These are phyloP conservation scores for Candida chauliodis DNA, from an alignment of 805 yeast genomes.

Conservation along the genomic window DNA sequence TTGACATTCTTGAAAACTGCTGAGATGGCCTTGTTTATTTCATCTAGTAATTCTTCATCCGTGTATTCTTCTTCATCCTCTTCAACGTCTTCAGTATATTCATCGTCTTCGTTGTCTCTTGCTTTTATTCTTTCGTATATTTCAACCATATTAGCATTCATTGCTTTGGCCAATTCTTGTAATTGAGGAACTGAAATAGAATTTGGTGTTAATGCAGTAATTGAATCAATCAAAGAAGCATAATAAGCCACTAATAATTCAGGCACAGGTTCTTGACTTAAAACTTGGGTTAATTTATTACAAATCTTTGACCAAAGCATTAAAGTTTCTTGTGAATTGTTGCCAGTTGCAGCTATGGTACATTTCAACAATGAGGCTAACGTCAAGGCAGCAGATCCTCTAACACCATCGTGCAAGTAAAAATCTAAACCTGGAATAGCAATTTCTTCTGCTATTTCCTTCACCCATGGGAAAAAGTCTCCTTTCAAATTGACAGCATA, in stretches of 20 bases:
- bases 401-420: constrained; percentile 89
- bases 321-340: constrained; percentile 57
- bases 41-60: constrained; percentile 88
- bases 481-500: constrained; percentile 84
- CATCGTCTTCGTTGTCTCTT: constrained; percentile 77
- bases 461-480: constrained; percentile 78
- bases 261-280: constrained; percentile 76
- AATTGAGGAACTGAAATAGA: constrained; percentile 56
- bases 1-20: constrained; percentile 64
- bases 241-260: constrained; percentile 80
- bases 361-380: constrained; percentile 74
- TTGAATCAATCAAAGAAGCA: constrained; percentile 62
- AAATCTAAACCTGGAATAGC: constrained; percentile 87
- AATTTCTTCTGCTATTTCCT: constrained; percentile 71
- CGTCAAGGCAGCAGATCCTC: constrained; percentile 84
- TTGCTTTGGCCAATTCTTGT: constrained; percentile 52
- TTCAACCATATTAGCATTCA: constrained; percentile 60
- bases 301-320: constrained; percentile 71
- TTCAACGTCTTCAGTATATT: constrained; percentile 81
- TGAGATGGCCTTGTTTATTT: constrained; percentile 71
- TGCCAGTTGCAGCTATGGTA: constrained; percentile 52
- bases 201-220: constrained; percentile 64
- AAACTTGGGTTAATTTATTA: constrained; percentile 61
- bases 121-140: constrained; percentile 66
- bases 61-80: constrained; percentile 82